phyloP scores from a whole-genome alignment of 2,329 filamentous ascomycete species.

The Aspergillus cejpii region DNA sequence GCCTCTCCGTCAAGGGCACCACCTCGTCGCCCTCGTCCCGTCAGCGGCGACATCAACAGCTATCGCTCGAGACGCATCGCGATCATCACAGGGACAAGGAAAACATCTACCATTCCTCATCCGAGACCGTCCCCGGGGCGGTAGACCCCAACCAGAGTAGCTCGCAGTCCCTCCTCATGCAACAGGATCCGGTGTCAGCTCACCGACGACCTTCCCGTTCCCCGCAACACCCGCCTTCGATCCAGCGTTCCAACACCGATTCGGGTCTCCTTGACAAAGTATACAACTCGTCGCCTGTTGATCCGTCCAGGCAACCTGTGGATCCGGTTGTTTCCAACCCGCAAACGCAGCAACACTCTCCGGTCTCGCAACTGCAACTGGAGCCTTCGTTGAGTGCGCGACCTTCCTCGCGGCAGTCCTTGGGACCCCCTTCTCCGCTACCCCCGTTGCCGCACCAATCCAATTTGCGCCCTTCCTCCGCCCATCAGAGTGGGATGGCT shows the following conservation, averaged over 20 bases:
- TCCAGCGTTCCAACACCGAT: conserved; percentile 27
- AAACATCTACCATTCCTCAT: conserved; percentile 12
- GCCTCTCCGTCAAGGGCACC: conserved; percentile 23
- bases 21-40: conserved; percentile 16
- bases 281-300: conserved; percentile 19
- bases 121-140: conserved; percentile 11
- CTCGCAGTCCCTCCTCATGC: conserved; percentile 18
- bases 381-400: conserved; percentile 11
- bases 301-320: conserved; percentile 5
- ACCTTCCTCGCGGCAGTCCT: conserved; percentile 18
- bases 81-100: conserved; percentile 11
- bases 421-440: conserved; percentile 19
- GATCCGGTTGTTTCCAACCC: conserved; percentile 8
- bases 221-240: conserved; percentile 11
- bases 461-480: conserved; percentile 1
- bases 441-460: conserved; percentile 10
- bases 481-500: conserved; percentile 15
- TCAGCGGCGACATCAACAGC: conserved; percentile 1
- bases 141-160: conserved; percentile 10
- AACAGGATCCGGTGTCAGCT: conserved; percentile 13
- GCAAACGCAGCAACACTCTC: conserved; percentile 13
- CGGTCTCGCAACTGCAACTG: conserved; percentile 6
- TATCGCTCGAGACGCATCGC: conserved; percentile 10
- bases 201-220: conserved; percentile 14
- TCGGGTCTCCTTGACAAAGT: conserved; percentile 17